These are phyloP conservation scores for Fusarium sp. DNA, from an alignment of 2,329 filamentous ascomycete genomes.

Conservation along the genomic window DNA sequence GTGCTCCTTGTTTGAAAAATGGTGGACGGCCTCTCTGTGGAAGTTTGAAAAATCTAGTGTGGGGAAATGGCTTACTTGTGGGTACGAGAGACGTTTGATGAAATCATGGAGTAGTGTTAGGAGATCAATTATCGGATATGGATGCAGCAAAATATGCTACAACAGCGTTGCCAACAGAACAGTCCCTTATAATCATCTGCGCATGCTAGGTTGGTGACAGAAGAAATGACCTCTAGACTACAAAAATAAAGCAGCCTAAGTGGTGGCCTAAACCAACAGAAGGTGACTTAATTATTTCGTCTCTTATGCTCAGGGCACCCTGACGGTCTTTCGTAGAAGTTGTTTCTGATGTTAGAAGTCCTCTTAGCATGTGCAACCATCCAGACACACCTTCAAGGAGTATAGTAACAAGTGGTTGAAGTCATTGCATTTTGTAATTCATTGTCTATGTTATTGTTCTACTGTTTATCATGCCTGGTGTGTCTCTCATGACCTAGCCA, in stretches of 20 bases:
- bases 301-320: neutral
- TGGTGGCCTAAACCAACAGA: neutral
- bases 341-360: neutral
- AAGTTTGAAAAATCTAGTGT: neutral
- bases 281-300: neutral
- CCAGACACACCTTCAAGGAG: neutral
- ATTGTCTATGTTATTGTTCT: neutral
- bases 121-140: neutral
- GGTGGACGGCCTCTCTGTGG: neutral
- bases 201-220: neutral
- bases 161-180: neutral
- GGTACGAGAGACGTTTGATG: neutral
- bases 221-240: neutral
- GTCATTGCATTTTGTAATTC: neutral
- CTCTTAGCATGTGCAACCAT: neutral
- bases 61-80: neutral
- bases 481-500: conserved; percentile 11
- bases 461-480: conserved; percentile 10
- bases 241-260: neutral
- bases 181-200: neutral
- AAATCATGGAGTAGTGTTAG: neutral
- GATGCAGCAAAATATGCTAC: neutral
- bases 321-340: neutral
- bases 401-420: neutral
- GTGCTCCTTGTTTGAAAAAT: neutral